Base-by-base conservation (phyloP, 2,329 filamentous ascomycete genomes). In the Bertia moriformis region DNA sequence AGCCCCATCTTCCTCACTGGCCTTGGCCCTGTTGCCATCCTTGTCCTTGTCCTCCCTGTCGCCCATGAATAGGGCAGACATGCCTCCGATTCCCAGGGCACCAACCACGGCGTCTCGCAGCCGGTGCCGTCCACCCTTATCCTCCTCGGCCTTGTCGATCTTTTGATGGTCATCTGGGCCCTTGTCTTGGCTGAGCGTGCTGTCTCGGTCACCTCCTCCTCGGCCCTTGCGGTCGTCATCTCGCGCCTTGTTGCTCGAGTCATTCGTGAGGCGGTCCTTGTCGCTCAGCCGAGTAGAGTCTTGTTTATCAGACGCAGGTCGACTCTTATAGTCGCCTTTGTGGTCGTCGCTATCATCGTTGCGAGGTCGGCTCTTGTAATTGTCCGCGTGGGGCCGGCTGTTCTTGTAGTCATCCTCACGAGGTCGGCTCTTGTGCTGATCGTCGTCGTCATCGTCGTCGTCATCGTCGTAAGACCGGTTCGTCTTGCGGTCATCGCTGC, bases 31-130 rank as follows among this genome's bases (percentile, higher is more conserved):
- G 14, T 38, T 38, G 18, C 18, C 27, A 10, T 19, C 60, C 42
- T 57, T 59, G 3, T 60, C 53, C 14, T 58, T 56, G n/a, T 62
- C 60, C 37, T 59, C 63, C 14, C 53, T 41, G 4, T 51, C 58
- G 51, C 1, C 50, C 51, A 10, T 69, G 55, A 14, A 71, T 57
- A 3, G 62, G 3, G 64, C 63, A 4, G 66, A 67, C 19, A 63
- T 65, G 14, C 65, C 22, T 7, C 7, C 7, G 22, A 27, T 59
- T 20, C 67, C 62, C 3, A 71, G 52, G 1, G 67, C 68, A 4
- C 61, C 54, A 5, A 58, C 56, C 18, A 69, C 53, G 44, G 67
- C 71, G n/a, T 27, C 22, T 7, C 22, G 22, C n/a, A 27, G 22
- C 7, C 22, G 22, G 37, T 72, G 14, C 14, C 10, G 7, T 36